Evolutionary conservation across 208 protist genomes (phyloP).

Genomic region (Crithidia bombi): DNA sequence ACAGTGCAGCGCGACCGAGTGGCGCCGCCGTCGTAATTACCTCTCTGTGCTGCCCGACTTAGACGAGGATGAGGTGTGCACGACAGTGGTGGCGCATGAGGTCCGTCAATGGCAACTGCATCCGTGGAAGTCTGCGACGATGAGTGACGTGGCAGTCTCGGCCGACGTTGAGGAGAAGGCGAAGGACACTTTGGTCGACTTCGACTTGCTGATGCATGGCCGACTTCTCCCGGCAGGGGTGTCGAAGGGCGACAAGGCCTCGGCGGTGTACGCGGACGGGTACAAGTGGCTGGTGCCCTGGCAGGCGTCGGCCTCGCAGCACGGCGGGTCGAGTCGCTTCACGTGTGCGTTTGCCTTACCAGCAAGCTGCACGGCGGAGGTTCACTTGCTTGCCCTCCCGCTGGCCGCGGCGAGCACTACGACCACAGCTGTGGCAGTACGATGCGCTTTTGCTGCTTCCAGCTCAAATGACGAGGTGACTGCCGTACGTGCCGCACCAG

Average conservation of each 20-base stretch:
- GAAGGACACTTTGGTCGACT: background rate
- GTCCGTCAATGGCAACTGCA: constrained; percentile 36
- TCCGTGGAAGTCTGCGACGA: constrained; percentile 11
- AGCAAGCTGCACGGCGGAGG: background rate
- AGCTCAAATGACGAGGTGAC: background rate
- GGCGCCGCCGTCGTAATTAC: constrained; percentile 28
- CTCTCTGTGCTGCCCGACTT: constrained; percentile 47
- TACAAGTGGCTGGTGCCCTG: constrained; percentile 24
- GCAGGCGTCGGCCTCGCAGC: background rate
- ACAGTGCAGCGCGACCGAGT: constrained; percentile 12
- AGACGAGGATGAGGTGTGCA: constrained; percentile 54
- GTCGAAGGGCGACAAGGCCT: background rate
- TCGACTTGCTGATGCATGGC: constrained; percentile 14
- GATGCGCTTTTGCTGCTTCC: constrained; percentile 4
- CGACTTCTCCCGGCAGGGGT: background rate
- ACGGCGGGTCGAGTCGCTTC: background rate
- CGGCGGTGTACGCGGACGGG: background rate
- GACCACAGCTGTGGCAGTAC: constrained; percentile 5
- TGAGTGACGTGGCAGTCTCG: background rate
- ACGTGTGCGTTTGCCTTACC: constrained; percentile 1
- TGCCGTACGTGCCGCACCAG: constrained; percentile 17
- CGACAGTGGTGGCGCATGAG: constrained; percentile 32
- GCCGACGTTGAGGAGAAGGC: background rate
- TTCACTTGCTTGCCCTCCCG: constrained; percentile 22
- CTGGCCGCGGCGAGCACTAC: background rate